Conservation (phyloP, 2,329 filamentous ascomycete species). For the Chalaropsis ovoidea region DNA sequence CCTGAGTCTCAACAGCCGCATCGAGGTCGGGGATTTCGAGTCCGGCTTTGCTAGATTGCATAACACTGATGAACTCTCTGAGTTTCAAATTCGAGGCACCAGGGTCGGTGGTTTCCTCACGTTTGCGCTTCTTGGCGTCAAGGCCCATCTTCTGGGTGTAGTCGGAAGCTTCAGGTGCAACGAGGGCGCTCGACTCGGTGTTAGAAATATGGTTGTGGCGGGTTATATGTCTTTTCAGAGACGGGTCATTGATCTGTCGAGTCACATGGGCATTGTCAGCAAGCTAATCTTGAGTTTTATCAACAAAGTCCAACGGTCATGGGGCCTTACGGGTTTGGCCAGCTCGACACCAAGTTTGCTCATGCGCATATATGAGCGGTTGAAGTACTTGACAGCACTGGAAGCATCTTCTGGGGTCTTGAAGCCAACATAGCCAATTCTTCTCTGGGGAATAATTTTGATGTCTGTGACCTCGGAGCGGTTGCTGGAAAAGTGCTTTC, state of each 20-base stretch:
- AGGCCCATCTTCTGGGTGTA: slow-evolving; percentile 31
- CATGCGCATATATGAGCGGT: slow-evolving; percentile 90
- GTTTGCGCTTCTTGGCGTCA: slow-evolving; percentile 58
- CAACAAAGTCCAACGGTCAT: background rate
- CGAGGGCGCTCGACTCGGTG: background rate
- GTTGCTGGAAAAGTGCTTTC: slow-evolving; percentile 70
- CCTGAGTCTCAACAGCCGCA: background rate
- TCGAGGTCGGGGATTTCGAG: slow-evolving; percentile 24
- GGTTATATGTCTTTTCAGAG: slow-evolving; percentile 20
- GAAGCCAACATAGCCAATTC: slow-evolving; percentile 94
- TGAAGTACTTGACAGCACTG: slow-evolving; percentile 86
- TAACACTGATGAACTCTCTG: slow-evolving; percentile 74
- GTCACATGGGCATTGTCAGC: background rate
- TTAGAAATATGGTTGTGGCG: background rate
- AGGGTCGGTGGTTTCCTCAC: slow-evolving; percentile 43
- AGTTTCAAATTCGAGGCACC: slow-evolving; percentile 61
- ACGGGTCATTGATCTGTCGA: slow-evolving; percentile 26
- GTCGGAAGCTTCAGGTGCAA: background rate
- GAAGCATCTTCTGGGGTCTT: slow-evolving; percentile 69
- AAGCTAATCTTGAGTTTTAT: background rate
- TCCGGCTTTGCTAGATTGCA: slow-evolving; percentile 44
- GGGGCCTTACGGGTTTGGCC: slow-evolving; percentile 60
- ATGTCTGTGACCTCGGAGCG: slow-evolving; percentile 76
- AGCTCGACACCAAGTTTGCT: slow-evolving; percentile 85
- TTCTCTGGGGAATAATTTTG: slow-evolving; percentile 77